Percentiles rank a stretch among this genome's conserved stretches.
Conservation (phyloP, 768 basidiomycete species). For the Phanerodontia chrysosporium region DNA sequence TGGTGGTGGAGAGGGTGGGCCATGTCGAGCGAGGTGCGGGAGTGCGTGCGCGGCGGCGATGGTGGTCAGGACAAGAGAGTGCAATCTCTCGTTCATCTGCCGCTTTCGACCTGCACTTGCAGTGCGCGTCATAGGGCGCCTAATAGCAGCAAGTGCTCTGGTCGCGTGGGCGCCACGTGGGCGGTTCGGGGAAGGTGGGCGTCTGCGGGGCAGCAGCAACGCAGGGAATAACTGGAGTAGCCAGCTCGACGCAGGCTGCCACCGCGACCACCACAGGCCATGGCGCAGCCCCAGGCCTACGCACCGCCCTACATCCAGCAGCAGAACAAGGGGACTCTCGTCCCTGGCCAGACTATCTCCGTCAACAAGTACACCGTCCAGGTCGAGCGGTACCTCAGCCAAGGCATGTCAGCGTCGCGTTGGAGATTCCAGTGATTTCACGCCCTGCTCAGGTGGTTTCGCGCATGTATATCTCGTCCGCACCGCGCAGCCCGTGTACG, state of each 20-base stretch:
- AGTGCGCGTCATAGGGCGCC: slow-evolving; percentile 8
- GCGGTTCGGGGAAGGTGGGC: neutral
- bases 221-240: neutral
- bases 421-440: slow-evolving; percentile 2
- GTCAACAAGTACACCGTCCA: slow-evolving; percentile 89
- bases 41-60: neutral
- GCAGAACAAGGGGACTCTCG: slow-evolving; percentile 61
- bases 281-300: slow-evolving; percentile 50
- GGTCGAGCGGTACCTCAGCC: slow-evolving; percentile 92
- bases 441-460: slow-evolving; percentile 76
- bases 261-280: slow-evolving; percentile 21
- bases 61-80: neutral
- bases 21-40: too few relatives aligned
- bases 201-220: slow-evolving; percentile 12
- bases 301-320: slow-evolving; percentile 36
- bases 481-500: slow-evolving; percentile 81
- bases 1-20: neutral
- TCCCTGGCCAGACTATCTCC: slow-evolving; percentile 80
- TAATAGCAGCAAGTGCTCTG: neutral
- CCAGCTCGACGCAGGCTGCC: slow-evolving; percentile 12
- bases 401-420: slow-evolving; percentile 53
- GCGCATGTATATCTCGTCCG: slow-evolving; percentile 96
- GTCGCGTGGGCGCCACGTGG: slow-evolving; percentile 1
- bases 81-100: slow-evolving; percentile 3
- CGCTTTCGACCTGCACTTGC: neutral